phyloP scores from a whole-genome alignment of 2,329 filamentous ascomycete species.

The Plenodomus tracheiphilus region DNA sequence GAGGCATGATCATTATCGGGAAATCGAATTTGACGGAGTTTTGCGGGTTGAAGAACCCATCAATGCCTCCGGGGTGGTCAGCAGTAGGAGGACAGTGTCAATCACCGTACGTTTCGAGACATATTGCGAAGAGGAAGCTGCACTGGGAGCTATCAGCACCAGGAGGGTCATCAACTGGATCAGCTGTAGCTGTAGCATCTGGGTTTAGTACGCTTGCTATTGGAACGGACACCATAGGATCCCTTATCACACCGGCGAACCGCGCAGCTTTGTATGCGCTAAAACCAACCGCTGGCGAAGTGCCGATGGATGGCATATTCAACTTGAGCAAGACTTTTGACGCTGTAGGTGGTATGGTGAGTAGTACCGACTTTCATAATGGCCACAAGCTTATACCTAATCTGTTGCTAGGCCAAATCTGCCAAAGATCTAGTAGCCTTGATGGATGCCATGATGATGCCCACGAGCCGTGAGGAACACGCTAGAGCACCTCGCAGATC shows the following conservation, averaged over 20 bases:
- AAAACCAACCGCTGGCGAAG: conserved; percentile 42
- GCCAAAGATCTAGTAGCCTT: conserved; percentile 42
- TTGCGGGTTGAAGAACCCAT: conserved; percentile 41
- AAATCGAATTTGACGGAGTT: conserved; percentile 50
- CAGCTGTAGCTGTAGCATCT: conserved; percentile 45
- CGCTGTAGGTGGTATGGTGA: conserved; percentile 38
- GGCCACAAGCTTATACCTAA: conserved; percentile 2
- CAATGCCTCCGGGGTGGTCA: conserved; percentile 47
- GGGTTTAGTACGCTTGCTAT: conserved; percentile 47
- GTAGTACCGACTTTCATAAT: not conserved
- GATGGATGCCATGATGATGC: conserved; percentile 36
- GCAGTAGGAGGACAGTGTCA: conserved; percentile 46
- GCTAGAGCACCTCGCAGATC: conserved; percentile 23
- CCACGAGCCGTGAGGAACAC: conserved; percentile 31
- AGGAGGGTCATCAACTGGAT: conserved; percentile 44
- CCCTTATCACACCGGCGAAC: conserved; percentile 46
- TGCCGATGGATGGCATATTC: conserved; percentile 44
- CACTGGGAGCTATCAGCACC: conserved; percentile 44
- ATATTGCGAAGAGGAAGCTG: conserved; percentile 42
- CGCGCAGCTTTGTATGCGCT: conserved; percentile 45
- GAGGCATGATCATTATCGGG: conserved; percentile 49
- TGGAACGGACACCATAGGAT: conserved; percentile 47
- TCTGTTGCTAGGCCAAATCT: conserved; percentile 36
- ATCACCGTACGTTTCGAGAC: conserved; percentile 44
- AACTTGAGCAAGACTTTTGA: conserved; percentile 41